Evolutionary conservation across 139 green algal species (phyloP).

Genomic region (Penium margaritaceum): DNA sequence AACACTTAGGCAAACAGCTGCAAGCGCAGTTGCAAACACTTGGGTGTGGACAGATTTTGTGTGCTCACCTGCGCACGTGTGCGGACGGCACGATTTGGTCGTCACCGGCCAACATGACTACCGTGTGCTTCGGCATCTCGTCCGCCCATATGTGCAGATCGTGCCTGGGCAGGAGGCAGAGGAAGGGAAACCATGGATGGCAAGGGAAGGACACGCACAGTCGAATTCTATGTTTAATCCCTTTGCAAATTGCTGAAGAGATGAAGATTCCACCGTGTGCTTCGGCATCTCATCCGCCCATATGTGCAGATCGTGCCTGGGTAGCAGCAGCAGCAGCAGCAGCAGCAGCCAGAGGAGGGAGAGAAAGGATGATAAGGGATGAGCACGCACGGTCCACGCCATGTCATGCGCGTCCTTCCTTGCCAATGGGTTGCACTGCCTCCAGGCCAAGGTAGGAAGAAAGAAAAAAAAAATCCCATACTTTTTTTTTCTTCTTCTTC

Average conservation of each 20-base stretch:
- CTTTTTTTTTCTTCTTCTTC: too few species aligned
- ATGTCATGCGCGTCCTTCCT: too few species aligned
- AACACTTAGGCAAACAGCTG: too few species aligned
- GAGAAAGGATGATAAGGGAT: too few species aligned
- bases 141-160: slow-evolving; percentile 16
- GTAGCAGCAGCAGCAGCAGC: slow-evolving; percentile 12
- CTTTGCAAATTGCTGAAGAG: too few species aligned
- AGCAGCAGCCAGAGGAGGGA: too few species aligned
- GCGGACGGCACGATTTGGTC: slow-evolving; percentile 26
- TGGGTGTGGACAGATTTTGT: background rate
- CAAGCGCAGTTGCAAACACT: too few species aligned
- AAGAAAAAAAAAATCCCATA: too few species aligned
- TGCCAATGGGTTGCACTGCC: too few species aligned
- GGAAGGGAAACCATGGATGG: background rate
- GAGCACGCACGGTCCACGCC: too few species aligned
- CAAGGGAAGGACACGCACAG: background rate
- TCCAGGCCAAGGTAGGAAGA: too few species aligned
- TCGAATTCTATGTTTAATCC: background rate
- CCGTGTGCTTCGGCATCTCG: slow-evolving; percentile 2
- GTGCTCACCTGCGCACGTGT: slow-evolving; percentile 17
- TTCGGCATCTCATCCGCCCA: background rate
- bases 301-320: slow-evolving; percentile 24
- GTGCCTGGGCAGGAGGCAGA: slow-evolving; percentile 16
- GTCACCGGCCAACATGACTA: slow-evolving; percentile 16
- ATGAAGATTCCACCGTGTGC: too few species aligned